Conservation (phyloP, 805 yeast genomes). For the Zygosaccharomyces pseudorouxii region DNA sequence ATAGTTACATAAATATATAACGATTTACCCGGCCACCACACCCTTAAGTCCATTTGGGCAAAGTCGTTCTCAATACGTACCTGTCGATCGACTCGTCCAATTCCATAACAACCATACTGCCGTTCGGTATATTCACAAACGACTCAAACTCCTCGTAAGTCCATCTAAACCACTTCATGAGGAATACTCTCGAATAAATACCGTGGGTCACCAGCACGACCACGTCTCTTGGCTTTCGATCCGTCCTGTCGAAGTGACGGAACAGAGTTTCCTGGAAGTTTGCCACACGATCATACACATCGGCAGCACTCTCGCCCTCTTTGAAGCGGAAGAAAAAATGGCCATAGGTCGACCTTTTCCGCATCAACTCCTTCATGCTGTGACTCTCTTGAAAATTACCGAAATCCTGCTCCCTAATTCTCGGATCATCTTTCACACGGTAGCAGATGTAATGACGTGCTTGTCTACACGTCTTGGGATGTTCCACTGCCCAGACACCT, state of each 20-base stretch:
- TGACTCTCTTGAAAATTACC: slow-evolving; percentile 84
- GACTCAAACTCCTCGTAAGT: slow-evolving; percentile 83
- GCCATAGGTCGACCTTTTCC: slow-evolving; percentile 82
- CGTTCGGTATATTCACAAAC: slow-evolving; percentile 77
- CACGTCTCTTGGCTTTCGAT: slow-evolving; percentile 65
- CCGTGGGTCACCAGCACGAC: slow-evolving; percentile 89
- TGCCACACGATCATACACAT: slow-evolving; percentile 86
- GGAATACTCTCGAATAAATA: slow-evolving; percentile 86
- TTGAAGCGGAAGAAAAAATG: slow-evolving; percentile 87
- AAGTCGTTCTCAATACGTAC: slow-evolving; percentile 54
- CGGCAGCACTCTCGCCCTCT: slow-evolving; percentile 94
- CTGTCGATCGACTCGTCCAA: slow-evolving; percentile 44
- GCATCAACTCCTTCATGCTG: slow-evolving; percentile 77
- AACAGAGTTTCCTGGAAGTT: slow-evolving; percentile 84
- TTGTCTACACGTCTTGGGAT: slow-evolving; percentile 15
- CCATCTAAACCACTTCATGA: slow-evolving; percentile 96
- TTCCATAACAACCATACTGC: slow-evolving; percentile 78
- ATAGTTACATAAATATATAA: no score
- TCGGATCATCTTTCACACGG: slow-evolving; percentile 75
- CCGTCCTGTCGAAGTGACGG: slow-evolving; percentile 64
- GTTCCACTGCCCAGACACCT: slow-evolving; percentile 26
- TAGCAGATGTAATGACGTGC: slow-evolving; percentile 41
- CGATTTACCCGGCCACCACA: not conserved
- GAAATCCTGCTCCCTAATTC: slow-evolving; percentile 92
- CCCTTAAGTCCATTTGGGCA: slow-evolving; percentile 69